A percentile compares a stretch with the other conserved stretches of the same genome.
phyloP scores from a whole-genome alignment of 805 yeast genomes.

The Saccharomycopsis fibuligera region DNA sequence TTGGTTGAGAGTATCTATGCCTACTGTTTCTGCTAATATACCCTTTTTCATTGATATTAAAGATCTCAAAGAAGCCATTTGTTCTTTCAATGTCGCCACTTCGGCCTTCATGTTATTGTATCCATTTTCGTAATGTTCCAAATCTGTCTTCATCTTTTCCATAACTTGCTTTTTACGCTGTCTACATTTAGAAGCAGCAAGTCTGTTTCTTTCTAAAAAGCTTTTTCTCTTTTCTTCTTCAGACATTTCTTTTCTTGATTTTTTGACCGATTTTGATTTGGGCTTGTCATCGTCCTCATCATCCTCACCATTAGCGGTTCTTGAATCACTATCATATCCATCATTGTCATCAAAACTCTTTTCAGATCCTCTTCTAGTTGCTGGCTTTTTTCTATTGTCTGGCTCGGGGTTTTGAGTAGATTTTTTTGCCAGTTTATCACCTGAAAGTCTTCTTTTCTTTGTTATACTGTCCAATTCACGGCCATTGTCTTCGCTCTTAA shows the following conservation, averaged over 20 bases:
- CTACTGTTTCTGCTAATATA: neutral
- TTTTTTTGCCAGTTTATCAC: no score
- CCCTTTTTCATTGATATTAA: neutral
- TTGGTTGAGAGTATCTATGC: neutral
- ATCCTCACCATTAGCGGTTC: neutral
- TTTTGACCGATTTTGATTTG: constrained; percentile 25
- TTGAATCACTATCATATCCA: no score
- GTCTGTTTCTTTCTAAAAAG: constrained; percentile 82
- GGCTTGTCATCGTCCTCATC: neutral
- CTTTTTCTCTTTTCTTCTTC: constrained; percentile 71
- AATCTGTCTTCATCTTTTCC: constrained; percentile 73
- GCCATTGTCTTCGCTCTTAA: neutral
- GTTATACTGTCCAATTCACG: no score
- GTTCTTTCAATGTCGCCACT: constrained; percentile 52
- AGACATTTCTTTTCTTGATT: constrained; percentile 47
- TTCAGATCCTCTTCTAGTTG: no score
- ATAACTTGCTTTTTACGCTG: constrained; percentile 89
- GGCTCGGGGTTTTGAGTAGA: no score
- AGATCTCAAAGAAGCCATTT: constrained; percentile 37
- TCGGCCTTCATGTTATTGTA: constrained; percentile 60
- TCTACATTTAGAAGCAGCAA: constrained; percentile 94
- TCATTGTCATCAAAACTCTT: no score
- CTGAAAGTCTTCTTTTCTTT: neutral
- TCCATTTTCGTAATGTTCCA: constrained; percentile 61
- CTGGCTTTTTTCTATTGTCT: no score